A percentile compares a stretch with the other conserved stretches of the same genome.
Evolutionary conservation across 306 rosid genomes (phyloP).

Genomic region (Vigna angularis): DNA sequence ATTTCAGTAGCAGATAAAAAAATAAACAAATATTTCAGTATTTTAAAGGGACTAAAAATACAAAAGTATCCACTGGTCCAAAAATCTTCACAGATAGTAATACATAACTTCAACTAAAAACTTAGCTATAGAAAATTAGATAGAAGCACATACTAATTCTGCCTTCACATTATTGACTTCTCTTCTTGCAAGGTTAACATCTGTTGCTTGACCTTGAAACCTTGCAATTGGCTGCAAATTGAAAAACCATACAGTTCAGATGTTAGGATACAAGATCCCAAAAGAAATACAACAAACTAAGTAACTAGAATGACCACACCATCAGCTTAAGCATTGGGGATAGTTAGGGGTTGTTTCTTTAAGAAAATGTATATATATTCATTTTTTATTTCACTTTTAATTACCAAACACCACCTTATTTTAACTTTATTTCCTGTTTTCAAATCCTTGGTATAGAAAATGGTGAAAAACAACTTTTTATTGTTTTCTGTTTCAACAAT

Average conservation of each 20-base stretch:
- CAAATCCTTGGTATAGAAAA: not conserved
- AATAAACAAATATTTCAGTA: not conserved
- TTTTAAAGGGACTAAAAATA: slow-evolving; percentile 23
- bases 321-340: not conserved
- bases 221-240: slow-evolving; percentile 88
- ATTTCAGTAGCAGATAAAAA: not conserved
- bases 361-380: not conserved
- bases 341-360: not conserved
- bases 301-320: not conserved
- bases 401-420: not conserved
- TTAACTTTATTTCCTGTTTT: not conserved
- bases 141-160: slow-evolving; percentile 71
- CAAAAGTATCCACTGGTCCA: slow-evolving; percentile 10
- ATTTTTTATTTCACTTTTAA: not conserved
- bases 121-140: slow-evolving; percentile 3
- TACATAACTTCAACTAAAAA: not conserved
- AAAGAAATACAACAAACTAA: slow-evolving; percentile 20
- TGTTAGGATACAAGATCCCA: slow-evolving; percentile 18
- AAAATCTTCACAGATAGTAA: slow-evolving; percentile 26
- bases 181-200: slow-evolving; percentile 80
- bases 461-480: not conserved
- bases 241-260: slow-evolving; percentile 26
- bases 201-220: slow-evolving; percentile 95
- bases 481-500: not conserved
- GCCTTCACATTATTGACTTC: slow-evolving; percentile 78